phyloP scores from a whole-genome alignment of 2,329 filamentous ascomycete species.

The Exophiala viscosa region DNA sequence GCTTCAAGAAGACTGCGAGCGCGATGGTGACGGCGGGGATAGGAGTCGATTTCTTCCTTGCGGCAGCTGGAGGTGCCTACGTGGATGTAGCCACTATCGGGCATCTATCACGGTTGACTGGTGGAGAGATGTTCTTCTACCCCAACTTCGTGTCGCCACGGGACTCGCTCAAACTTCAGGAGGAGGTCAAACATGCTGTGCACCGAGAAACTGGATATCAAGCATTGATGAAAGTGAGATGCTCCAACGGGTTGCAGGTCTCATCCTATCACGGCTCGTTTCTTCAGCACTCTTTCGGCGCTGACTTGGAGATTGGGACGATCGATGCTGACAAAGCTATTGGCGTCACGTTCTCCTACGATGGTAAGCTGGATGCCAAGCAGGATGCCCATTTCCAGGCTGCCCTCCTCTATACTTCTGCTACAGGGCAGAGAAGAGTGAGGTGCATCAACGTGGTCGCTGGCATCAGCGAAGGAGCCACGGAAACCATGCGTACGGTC shows the following conservation, averaged over 20 bases:
- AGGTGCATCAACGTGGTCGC: conserved; percentile 92
- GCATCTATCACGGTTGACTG: conserved; percentile 81
- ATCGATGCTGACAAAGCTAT: conserved; percentile 93
- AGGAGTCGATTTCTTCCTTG: conserved; percentile 91
- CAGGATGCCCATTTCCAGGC: conserved; percentile 97
- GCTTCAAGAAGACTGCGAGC: conserved; percentile 78
- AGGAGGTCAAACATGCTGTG: conserved; percentile 81
- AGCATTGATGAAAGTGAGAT: conserved; percentile 95
- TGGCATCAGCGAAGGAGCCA: conserved; percentile 78
- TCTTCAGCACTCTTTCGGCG: conserved; percentile 88
- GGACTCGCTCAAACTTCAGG: conserved; percentile 76
- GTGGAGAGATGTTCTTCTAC: conserved; percentile 94
- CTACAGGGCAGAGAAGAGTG: conserved; percentile 81
- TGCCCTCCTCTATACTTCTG: conserved; percentile 89
- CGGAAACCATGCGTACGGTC: conserved; percentile 84
- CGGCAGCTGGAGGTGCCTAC: conserved; percentile 83
- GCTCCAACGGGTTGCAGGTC: conserved; percentile 92
- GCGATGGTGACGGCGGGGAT: conserved; percentile 85
- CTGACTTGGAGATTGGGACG: conserved; percentile 88
- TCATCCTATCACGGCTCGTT: conserved; percentile 95
- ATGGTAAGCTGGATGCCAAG: conserved; percentile 95
- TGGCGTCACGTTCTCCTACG: conserved; percentile 86
- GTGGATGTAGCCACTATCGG: conserved; percentile 90
- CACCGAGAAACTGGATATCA: conserved; percentile 91
- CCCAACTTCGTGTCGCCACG: conserved; percentile 89